Conservation (phyloP, 768 basidiomycete genomes). For the Podaxis mareebaensis region DNA sequence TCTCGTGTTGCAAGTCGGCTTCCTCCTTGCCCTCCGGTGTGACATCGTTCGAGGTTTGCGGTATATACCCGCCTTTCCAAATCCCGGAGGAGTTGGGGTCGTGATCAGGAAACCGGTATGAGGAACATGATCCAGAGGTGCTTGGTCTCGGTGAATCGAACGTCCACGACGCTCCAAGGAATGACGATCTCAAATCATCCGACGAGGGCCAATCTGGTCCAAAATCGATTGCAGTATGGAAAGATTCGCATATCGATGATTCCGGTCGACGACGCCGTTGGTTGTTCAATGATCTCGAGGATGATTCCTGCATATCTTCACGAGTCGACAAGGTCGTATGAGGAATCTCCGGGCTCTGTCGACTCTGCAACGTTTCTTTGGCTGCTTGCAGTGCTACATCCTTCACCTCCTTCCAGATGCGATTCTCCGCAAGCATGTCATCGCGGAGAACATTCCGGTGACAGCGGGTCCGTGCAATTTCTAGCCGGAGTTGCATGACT, state of each 20-base stretch:
- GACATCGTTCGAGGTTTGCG: slow-evolving; percentile 1
- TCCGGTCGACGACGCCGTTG: slow-evolving; percentile 38
- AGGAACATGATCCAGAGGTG: slow-evolving; percentile 33
- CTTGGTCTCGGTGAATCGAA: slow-evolving; percentile 37
- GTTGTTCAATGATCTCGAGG: slow-evolving; percentile 22
- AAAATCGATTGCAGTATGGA: slow-evolving; percentile 68
- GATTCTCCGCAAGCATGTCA: slow-evolving; percentile 74
- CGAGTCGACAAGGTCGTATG: slow-evolving; percentile 39
- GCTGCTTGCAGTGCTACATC: slow-evolving; percentile 75
- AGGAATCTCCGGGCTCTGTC: slow-evolving; percentile 33
- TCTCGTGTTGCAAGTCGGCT: slow-evolving; percentile 38
- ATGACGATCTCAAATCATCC: slow-evolving; percentile 36
- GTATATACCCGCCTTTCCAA: background rate
- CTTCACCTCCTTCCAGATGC: slow-evolving; percentile 65
- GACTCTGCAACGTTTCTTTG: slow-evolving; percentile 59
- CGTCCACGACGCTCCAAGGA: slow-evolving; percentile 31
- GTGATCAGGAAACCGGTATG: slow-evolving; percentile 25
- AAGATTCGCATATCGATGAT: slow-evolving; percentile 56
- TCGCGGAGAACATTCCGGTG: slow-evolving; percentile 72
- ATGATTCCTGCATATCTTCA: slow-evolving; percentile 22
- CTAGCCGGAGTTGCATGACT: slow-evolving; percentile 66
- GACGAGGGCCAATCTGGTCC: slow-evolving; percentile 48
- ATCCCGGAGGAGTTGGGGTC: background rate
- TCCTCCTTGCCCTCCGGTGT: slow-evolving; percentile 6
- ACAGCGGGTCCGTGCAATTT: slow-evolving; percentile 71